A percentile compares a stretch with the other conserved stretches of the same genome.
phyloP scores from a whole-genome alignment of 805 yeast species.

The Diddensiella transvaalensis region DNA sequence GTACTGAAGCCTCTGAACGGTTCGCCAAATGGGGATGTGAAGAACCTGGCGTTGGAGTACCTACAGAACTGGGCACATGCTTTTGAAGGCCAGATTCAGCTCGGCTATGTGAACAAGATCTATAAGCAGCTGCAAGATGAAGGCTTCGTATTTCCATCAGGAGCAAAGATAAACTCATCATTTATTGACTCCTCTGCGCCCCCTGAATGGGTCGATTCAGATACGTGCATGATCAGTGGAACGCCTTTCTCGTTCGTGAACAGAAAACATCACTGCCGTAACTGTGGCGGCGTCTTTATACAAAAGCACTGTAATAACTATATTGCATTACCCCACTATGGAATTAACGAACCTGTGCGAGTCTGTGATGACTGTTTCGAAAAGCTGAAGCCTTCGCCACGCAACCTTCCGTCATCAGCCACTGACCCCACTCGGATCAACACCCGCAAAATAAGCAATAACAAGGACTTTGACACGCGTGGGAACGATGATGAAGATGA shows the following conservation, averaged over 20 bases:
- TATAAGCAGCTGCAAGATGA: slow-evolving; percentile 58
- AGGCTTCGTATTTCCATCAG: slow-evolving; percentile 62
- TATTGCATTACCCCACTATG: slow-evolving; percentile 73
- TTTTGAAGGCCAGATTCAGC: slow-evolving; percentile 62
- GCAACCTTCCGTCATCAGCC: slow-evolving; percentile 11
- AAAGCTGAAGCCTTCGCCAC: slow-evolving; percentile 39
- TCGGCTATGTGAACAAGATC: slow-evolving; percentile 58
- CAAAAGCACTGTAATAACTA: slow-evolving; percentile 76
- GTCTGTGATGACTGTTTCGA: slow-evolving; percentile 89
- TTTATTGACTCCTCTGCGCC: slow-evolving; percentile 88
- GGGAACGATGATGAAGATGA: slow-evolving; percentile 58
- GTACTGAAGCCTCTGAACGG: slow-evolving; percentile 35
- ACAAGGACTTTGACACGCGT: slow-evolving; percentile 13
- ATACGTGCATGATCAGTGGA: slow-evolving; percentile 92
- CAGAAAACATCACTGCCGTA: slow-evolving; percentile 93
- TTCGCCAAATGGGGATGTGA: slow-evolving; percentile 50
- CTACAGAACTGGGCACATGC: slow-evolving; percentile 77
- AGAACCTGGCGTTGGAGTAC: slow-evolving; percentile 54
- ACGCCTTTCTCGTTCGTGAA: slow-evolving; percentile 72
- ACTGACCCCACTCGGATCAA: background rate
- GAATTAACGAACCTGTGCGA: slow-evolving; percentile 83
- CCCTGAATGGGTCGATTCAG: slow-evolving; percentile 96
- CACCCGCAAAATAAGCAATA: background rate
- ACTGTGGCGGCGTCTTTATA: slow-evolving; percentile 94
- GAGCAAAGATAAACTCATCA: slow-evolving; percentile 38